Conservation (phyloP, 2,329 filamentous ascomycete species). For the Colletotrichum caudatum region DNA sequence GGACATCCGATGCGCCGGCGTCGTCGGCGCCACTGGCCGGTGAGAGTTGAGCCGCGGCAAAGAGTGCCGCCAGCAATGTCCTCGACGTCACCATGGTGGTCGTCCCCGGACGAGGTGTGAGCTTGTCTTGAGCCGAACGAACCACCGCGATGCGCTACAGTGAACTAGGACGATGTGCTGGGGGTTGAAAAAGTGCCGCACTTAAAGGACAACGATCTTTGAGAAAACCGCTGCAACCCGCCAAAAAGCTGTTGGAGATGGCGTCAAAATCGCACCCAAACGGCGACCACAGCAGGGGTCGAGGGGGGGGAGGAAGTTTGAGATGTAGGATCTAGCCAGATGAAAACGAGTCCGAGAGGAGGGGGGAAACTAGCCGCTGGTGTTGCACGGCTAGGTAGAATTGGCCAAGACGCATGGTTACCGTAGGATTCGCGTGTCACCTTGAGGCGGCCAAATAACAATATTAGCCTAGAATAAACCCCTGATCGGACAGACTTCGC, state of each 20-base stretch:
- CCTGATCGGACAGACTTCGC: constrained; percentile 17
- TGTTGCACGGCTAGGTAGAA: constrained; percentile 11
- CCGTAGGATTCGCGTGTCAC: constrained; percentile 17
- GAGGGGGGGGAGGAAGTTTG: neutral
- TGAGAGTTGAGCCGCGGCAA: constrained; percentile 24
- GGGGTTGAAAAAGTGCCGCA: neutral
- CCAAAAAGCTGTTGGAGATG: neutral
- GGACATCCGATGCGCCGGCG: constrained; percentile 20
- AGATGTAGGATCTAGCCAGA: neutral
- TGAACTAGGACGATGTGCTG: neutral
- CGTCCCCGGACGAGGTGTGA: neutral
- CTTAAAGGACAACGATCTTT: neutral
- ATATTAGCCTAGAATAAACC: constrained; percentile 1
- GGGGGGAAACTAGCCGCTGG: neutral
- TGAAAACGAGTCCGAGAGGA: neutral
- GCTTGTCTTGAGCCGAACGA: neutral
- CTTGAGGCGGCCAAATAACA: constrained; percentile 1
- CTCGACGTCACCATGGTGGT: constrained; percentile 21
- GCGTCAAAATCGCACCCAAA: constrained; percentile 3
- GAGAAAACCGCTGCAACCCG: neutral
- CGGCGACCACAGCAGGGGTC: constrained; percentile 10
- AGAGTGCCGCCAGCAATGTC: constrained; percentile 18
- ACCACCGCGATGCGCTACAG: neutral
- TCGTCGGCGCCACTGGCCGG: constrained; percentile 15
- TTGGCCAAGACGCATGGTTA: constrained; percentile 13